Evolutionary conservation across 2,329 filamentous ascomycete species (phyloP).

Genomic region (Acrodontium crateriforme): DNA sequence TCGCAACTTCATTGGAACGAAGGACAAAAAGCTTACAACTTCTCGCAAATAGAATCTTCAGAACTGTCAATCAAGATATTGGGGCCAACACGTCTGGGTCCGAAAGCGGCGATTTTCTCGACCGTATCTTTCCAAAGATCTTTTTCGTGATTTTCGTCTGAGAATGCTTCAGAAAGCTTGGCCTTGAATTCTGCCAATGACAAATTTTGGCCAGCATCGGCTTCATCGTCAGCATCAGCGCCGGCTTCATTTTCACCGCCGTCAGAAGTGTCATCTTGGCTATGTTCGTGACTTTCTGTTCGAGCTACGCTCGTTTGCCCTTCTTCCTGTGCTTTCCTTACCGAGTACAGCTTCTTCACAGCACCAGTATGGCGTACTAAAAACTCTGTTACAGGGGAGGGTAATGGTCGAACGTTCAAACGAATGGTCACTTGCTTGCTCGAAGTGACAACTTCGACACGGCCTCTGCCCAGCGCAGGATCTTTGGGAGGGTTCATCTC

Average conservation of each 20-base stretch:
- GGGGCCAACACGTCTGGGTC: conserved; percentile 68
- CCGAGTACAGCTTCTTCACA: conserved; percentile 66
- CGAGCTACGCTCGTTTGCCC: too few relatives aligned
- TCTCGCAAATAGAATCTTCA: conserved; percentile 53
- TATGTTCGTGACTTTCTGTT: conserved; percentile 25
- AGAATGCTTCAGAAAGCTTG: conserved; percentile 54
- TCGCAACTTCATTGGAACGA: conserved; percentile 14
- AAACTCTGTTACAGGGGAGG: conserved; percentile 67
- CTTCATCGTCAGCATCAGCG: conserved; percentile 35
- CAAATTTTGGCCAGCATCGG: conserved; percentile 45
- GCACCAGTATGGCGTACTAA: conserved; percentile 65
- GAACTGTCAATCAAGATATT: conserved; percentile 85
- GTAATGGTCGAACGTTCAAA: conserved; percentile 65
- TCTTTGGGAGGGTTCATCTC: conserved; percentile 88
- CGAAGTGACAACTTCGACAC: conserved; percentile 58
- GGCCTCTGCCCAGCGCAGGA: conserved; percentile 73
- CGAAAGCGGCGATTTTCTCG: conserved; percentile 79
- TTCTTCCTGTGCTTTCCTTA: conserved; percentile 43
- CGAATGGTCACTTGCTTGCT: conserved; percentile 76
- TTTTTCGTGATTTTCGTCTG: conserved; percentile 55
- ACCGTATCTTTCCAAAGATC: conserved; percentile 67
- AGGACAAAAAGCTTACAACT: conserved; percentile 43
- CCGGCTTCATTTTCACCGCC: conserved; percentile 26
- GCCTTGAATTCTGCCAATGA: conserved; percentile 64
- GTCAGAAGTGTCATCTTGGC: conserved; percentile 27